These are phyloP conservation scores for Botrytis tulipae DNA, from an alignment of 2,329 filamentous ascomycete genomes.

Conservation along the genomic window DNA sequence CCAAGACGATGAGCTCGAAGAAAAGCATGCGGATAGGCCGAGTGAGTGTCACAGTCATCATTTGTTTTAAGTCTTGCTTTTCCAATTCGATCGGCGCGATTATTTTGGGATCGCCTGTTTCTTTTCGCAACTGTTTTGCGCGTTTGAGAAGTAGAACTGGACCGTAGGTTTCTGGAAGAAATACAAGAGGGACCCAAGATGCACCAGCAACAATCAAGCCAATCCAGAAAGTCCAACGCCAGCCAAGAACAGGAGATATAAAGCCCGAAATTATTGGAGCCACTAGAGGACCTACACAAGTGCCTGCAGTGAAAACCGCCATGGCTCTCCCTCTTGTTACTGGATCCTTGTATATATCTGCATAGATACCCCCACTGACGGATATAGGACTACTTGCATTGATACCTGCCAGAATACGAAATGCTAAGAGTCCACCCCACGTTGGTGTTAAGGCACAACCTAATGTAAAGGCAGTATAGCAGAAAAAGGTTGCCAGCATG, in stretches of 20 bases:
- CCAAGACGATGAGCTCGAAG: conserved; percentile 61
- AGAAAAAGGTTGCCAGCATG: conserved; percentile 61
- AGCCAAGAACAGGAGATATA: conserved; percentile 53
- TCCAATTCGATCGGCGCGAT: conserved; percentile 64
- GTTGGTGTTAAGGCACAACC: conserved; percentile 62
- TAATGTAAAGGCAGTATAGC: conserved; percentile 66
- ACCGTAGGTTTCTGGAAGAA: conserved; percentile 63
- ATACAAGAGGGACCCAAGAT: conserved; percentile 58
- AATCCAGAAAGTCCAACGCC: conserved; percentile 65
- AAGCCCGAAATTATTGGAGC: conserved; percentile 62
- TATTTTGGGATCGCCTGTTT: conserved; percentile 54
- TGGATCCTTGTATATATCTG: conserved; percentile 62
- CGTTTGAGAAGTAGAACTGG: conserved; percentile 59
- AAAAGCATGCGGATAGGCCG: conserved; percentile 58
- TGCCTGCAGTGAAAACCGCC: conserved; percentile 63
- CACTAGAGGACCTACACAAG: conserved; percentile 61
- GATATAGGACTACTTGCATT: conserved; percentile 59
- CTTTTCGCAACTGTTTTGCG: conserved; percentile 55
- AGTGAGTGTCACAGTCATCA: conserved; percentile 57
- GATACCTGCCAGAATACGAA: conserved; percentile 59
- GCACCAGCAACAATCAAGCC: conserved; percentile 61
- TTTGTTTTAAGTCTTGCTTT: conserved; percentile 48
- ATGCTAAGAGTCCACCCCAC: conserved; percentile 60
- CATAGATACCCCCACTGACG: conserved; percentile 61
- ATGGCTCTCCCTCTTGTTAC: conserved; percentile 57